Evolutionary conservation across 2,329 filamentous ascomycete genomes (phyloP), one percentile per base, ranked within the genome.

Genomic region (Penicillium sp.): DNA sequence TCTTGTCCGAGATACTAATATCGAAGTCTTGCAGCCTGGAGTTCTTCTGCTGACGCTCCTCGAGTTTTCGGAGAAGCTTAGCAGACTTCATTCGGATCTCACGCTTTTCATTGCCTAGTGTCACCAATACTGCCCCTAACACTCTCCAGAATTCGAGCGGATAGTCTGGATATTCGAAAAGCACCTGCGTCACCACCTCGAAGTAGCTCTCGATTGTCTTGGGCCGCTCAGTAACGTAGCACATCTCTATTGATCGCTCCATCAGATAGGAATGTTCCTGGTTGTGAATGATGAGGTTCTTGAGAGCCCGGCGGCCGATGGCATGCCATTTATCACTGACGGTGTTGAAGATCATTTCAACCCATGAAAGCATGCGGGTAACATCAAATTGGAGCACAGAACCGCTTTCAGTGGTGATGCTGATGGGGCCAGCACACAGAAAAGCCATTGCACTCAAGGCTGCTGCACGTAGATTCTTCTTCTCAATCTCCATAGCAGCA

Each of bases 1-100:
- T 99, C 76, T 97, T 97, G 76, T 99, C 95, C 0, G 93, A 95
- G 57, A 99, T 94, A 72, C 92, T 97, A 67, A 99, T 97, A 68
- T 99, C 94, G 58, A 97, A 95, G 72, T 99, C 94, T 70, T 96
- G 91, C 7, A 99, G 86, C 70, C 95, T 95, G 1, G 93, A 96
- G 62, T 86, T 94, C 63, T 90, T 89, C 62, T 88, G 85, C 63
- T 94, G 90, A 25, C 91, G 85, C 63, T 92, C 87, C 73, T 97
- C 94, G 1, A 97, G 79, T 0, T 86, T 87, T 40, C 92, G 85
- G 13, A 99, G 80, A 33, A 97, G 80, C 48, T 87, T 85, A 0
- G 90, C 90, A 1, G 94, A 94, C 72, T 95, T 95, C 67, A 91
- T 92, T 41, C 94, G 83, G 43, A 97, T 91, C 58, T 92, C 87